Percentiles rank a stretch among this genome's conserved stretches.
phyloP scores from a whole-genome alignment of 2,329 filamentous ascomycete genomes.

The Cytospora chrysosperma region DNA sequence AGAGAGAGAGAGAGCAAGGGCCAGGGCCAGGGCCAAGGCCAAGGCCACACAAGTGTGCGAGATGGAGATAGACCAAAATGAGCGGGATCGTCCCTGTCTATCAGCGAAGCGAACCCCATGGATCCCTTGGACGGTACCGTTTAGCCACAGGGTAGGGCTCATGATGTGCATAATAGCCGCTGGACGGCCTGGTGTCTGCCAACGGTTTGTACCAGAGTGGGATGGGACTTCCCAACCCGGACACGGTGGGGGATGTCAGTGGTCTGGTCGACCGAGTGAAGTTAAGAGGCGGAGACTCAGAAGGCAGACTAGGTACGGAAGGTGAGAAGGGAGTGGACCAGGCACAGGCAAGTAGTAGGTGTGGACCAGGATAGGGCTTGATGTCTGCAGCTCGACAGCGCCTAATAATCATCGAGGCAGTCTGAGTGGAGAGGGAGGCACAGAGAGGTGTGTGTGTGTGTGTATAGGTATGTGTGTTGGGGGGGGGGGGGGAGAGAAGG shows the following conservation, averaged over 20 bases:
- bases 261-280: slow-evolving; percentile 10
- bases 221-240: slow-evolving; percentile 3
- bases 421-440: slow-evolving; percentile 7
- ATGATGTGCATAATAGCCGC: slow-evolving; percentile 18
- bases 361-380: slow-evolving; percentile 14
- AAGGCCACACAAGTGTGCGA: slow-evolving; percentile 1
- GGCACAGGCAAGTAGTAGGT: background rate
- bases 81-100: slow-evolving; percentile 1
- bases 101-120: slow-evolving; percentile 2
- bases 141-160: slow-evolving; percentile 4
- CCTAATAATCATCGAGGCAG: slow-evolving; percentile 9
- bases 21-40: too few species aligned
- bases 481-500: background rate
- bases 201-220: slow-evolving; percentile 5
- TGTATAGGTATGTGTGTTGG: background rate
- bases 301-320: slow-evolving; percentile 4
- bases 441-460: background rate
- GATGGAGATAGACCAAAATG: slow-evolving; percentile 2
- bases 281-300: slow-evolving; percentile 10
- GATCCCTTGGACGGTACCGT: slow-evolving; percentile 4
- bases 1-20: too few species aligned
- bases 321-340: background rate
- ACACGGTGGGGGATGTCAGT: background rate
- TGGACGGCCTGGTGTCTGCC: slow-evolving; percentile 1
- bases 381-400: slow-evolving; percentile 19